A percentile compares a stretch with the other conserved stretches of the same genome.
Evolutionary conservation across 352 stramenopile genomes (phyloP).

Genomic region (Pythium dissotocum): DNA sequence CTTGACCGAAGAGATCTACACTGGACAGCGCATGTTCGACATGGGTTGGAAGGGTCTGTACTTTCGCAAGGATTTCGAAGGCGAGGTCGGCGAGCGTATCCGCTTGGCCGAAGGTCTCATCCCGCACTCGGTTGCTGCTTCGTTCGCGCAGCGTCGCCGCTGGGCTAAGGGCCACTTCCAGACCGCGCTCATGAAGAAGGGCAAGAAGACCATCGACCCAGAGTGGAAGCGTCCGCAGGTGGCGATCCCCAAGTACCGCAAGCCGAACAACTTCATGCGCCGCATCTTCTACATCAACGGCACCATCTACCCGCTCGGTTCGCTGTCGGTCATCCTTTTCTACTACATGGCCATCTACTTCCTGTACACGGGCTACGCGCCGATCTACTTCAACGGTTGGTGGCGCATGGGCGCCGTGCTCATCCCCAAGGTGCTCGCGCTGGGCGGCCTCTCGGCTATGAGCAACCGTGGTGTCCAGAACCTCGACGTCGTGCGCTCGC

Average conservation of each 20-base stretch:
- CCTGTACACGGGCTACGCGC: conserved; percentile 75
- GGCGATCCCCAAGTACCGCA: conserved; percentile 42
- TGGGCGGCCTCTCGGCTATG: conserved; percentile 71
- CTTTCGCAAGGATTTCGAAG: conserved; percentile 55
- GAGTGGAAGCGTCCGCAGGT: conserved; percentile 37
- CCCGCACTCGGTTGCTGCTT: conserved; percentile 39
- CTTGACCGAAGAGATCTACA: conserved; percentile 57
- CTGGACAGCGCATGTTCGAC: conserved; percentile 35
- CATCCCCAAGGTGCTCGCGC: conserved; percentile 78
- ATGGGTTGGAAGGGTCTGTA: conserved; percentile 52
- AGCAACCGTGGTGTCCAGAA: conserved; percentile 84
- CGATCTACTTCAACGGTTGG: conserved; percentile 78
- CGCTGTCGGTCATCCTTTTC: conserved; percentile 77
- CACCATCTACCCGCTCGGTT: conserved; percentile 79
- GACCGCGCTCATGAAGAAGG: conserved; percentile 49
- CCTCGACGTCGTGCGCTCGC: conserved; percentile 79
- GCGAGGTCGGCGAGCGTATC: conserved; percentile 41
- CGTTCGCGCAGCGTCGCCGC: conserved; percentile 36
- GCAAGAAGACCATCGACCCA: conserved; percentile 41
- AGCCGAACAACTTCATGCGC: conserved; percentile 72
- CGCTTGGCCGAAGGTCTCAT: conserved; percentile 42
- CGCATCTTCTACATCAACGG: conserved; percentile 81
- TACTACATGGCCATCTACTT: conserved; percentile 89
- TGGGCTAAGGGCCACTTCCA: conserved; percentile 47
- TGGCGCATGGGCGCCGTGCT: conserved; percentile 70